phyloP scores from a whole-genome alignment of 768 basidiomycete species.

The Tubosaeta sp. region DNA sequence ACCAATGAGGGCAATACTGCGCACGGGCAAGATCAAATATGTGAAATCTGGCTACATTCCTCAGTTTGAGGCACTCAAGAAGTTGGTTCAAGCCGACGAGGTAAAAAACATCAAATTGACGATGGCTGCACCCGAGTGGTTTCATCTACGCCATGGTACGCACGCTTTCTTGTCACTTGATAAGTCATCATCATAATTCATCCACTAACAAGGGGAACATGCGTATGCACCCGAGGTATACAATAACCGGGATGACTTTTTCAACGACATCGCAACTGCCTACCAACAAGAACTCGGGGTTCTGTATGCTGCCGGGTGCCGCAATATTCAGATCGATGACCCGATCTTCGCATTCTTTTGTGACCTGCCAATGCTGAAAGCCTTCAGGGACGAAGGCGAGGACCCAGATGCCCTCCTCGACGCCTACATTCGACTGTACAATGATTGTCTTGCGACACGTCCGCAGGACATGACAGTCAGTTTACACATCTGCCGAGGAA shows the following conservation, averaged over 20 bases:
- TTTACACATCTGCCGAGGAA: not conserved
- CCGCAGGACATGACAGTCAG: not conserved
- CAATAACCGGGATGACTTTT: not conserved
- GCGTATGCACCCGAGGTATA: conserved; percentile 10
- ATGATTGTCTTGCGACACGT: not conserved
- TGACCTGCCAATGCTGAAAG: not conserved
- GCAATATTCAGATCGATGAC: not conserved
- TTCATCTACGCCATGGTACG: conserved; percentile 63
- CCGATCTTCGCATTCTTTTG: not conserved
- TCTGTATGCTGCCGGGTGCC: not conserved
- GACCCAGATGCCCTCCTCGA: not conserved
- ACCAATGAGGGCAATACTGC: conserved; percentile 18
- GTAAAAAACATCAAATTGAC: conserved; percentile 68
- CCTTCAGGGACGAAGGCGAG: not conserved
- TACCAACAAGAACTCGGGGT: not conserved
- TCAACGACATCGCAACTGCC: conserved; percentile 7
- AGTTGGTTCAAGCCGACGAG: conserved; percentile 53
- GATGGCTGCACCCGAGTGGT: conserved; percentile 68
- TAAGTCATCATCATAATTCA: not conserved
- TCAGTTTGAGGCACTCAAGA: conserved; percentile 59
- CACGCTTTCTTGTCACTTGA: not conserved
- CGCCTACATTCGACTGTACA: not conserved
- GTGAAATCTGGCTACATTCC: conserved; percentile 59
- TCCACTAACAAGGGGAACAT: conserved; percentile 14
- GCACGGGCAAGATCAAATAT: conserved; percentile 59